A percentile compares a stretch with the other conserved stretches of the same genome.
Evolutionary conservation across 306 rosid species (phyloP).

Genomic region (Acacia acuminata): DNA sequence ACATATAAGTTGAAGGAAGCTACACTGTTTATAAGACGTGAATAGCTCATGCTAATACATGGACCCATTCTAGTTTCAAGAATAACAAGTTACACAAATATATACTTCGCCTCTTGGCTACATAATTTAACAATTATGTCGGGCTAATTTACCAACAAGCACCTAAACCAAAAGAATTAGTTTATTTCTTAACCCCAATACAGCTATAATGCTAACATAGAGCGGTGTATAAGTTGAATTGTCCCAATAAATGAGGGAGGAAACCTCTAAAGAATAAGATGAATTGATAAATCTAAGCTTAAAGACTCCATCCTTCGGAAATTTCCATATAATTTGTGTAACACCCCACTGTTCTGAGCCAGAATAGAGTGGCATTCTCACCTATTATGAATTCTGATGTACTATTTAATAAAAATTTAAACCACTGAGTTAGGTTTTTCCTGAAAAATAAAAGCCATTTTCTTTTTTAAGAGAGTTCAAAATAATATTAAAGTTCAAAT

Average conservation of each 20-base stretch:
- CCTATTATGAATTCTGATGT: no score
- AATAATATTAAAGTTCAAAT: no score
- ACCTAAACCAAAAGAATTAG: not conserved
- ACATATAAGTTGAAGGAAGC: no score
- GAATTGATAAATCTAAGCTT: no score
- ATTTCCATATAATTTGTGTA: not conserved
- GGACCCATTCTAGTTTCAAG: not conserved
- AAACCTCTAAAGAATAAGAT: not conserved
- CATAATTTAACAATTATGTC: not conserved
- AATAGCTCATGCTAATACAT: no score
- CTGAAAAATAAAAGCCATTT: no score
- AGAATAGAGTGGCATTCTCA: no score
- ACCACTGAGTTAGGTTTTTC: no score
- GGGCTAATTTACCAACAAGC: not conserved
- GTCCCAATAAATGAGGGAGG: not conserved
- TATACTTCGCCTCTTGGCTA: not conserved
- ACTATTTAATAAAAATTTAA: no score
- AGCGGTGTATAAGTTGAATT: not conserved
- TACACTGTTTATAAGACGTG: no score
- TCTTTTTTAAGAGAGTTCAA: no score
- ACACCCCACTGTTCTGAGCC: no score
- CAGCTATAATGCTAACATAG: not conserved
- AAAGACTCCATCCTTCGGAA: not conserved
- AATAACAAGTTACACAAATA: not conserved
- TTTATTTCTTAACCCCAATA: not conserved